Percentiles rank a stretch among this genome's conserved stretches.
Evolutionary conservation across 352 stramenopile genomes (phyloP).

Genomic region (Peronospora destructor): DNA sequence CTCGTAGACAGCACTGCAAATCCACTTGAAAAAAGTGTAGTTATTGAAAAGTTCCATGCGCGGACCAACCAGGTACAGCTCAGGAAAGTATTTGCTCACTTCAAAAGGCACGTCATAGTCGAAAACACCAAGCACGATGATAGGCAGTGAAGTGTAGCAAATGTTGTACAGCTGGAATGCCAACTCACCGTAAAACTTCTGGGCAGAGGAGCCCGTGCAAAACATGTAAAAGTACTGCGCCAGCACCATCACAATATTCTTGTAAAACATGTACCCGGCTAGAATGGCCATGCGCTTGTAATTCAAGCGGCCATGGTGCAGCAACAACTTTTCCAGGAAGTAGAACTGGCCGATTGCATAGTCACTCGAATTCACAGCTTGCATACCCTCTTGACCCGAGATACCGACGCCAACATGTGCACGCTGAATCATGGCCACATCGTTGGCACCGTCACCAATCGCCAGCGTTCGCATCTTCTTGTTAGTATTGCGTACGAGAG

Average conservation of each 20-base stretch:
- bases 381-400: slow-evolving; percentile 87
- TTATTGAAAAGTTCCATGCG: slow-evolving; percentile 80
- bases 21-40: slow-evolving; percentile 81
- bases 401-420: slow-evolving; percentile 89
- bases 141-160: slow-evolving; percentile 89
- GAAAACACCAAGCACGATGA: slow-evolving; percentile 72
- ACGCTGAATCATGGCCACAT: slow-evolving; percentile 92
- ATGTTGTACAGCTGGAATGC: slow-evolving; percentile 91
- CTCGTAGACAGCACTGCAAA: slow-evolving; percentile 72
- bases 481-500: slow-evolving; percentile 47
- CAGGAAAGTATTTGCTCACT: slow-evolving; percentile 53
- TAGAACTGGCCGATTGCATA: slow-evolving; percentile 97
- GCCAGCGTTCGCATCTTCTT: slow-evolving; percentile 65
- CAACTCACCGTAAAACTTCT: slow-evolving; percentile 80
- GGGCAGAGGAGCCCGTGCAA: slow-evolving; percentile 86
- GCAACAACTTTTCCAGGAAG: slow-evolving; percentile 90
- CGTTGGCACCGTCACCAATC: slow-evolving; percentile 92
- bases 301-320: slow-evolving; percentile 96
- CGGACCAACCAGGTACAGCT: slow-evolving; percentile 69
- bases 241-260: slow-evolving; percentile 92
- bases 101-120: slow-evolving; percentile 77
- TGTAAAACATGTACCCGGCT: slow-evolving; percentile 98
- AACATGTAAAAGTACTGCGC: slow-evolving; percentile 90
- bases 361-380: slow-evolving; percentile 95
- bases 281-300: slow-evolving; percentile 93